Conservation (phyloP, 495 filamentous ascomycete species). For the Daldinia bambusicola region DNA sequence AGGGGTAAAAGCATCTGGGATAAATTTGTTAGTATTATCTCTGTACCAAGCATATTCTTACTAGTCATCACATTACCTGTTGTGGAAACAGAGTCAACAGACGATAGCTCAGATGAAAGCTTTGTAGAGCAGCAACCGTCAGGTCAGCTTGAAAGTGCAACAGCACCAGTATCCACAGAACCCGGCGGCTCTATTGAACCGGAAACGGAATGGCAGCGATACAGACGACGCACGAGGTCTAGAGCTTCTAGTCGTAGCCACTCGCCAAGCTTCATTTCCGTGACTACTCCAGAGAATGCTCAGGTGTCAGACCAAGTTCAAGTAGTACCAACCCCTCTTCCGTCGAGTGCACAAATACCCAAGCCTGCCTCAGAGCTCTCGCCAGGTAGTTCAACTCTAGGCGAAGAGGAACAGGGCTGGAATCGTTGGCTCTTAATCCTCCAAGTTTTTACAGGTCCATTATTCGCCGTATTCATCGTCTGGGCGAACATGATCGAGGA, state of each 20-base stretch:
- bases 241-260: constrained; percentile 45
- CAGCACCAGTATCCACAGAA: constrained; percentile 49
- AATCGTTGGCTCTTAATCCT: constrained; percentile 88
- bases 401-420: constrained; percentile 66
- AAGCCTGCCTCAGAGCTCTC: constrained; percentile 43
- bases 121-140: constrained; percentile 44
- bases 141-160: constrained; percentile 43
- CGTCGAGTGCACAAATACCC: constrained; percentile 27
- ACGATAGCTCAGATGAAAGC: constrained; percentile 62
- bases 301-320: constrained; percentile 21
- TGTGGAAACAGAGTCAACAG: constrained; percentile 69
- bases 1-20: constrained; percentile 78
- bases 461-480: constrained; percentile 80
- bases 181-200: constrained; percentile 39
- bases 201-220: constrained; percentile 65
- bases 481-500: constrained; percentile 76
- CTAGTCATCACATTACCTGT: constrained; percentile 94
- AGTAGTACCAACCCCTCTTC: constrained; percentile 8
- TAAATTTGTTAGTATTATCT: constrained; percentile 78
- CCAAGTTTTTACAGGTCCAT: constrained; percentile 87
- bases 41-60: constrained; percentile 88
- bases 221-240: constrained; percentile 57
- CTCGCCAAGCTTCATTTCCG: constrained; percentile 38
- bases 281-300: constrained; percentile 12
- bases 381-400: constrained; percentile 39